phyloP scores from a whole-genome alignment of 2,329 filamentous ascomycete species.

The Penicillium sp. region DNA sequence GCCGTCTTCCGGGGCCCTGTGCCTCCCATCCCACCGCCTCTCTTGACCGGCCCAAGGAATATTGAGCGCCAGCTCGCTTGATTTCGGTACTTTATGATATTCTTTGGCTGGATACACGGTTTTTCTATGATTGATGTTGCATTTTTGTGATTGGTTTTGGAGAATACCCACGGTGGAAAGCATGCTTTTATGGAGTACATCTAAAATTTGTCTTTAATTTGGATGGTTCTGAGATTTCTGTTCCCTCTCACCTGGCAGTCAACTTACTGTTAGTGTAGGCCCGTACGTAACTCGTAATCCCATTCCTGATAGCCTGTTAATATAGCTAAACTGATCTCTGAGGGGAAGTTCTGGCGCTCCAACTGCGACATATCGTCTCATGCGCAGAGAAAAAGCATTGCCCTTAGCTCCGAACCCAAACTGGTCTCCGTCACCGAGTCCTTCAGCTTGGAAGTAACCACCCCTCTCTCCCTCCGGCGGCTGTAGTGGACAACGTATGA shows the following conservation, averaged over 20 bases:
- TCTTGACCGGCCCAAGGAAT: conserved; percentile 29
- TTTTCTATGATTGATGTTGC: neutral
- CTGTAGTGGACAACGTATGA: no score
- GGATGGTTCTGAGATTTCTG: neutral
- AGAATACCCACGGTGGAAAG: neutral
- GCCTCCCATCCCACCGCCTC: conserved; percentile 21
- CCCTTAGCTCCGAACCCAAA: no score
- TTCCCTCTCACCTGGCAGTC: neutral
- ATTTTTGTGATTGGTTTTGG: neutral
- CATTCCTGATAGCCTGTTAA: no score
- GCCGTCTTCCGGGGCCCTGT: conserved; percentile 18
- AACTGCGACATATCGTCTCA: no score
- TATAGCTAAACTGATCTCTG: no score
- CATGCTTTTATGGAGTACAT: neutral
- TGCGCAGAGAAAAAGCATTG: no score
- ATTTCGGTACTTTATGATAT: conserved; percentile 3
- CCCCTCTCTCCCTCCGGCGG: no score
- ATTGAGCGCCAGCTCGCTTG: conserved; percentile 41
- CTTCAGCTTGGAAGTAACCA: no score
- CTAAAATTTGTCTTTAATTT: neutral
- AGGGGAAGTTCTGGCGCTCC: no score
- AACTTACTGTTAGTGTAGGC: neutral
- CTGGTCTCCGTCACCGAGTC: no score
- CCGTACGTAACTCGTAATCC: no score
- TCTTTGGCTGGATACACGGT: neutral